Conservation (phyloP, 257 asterid species). For the Misopates orontium region DNA sequence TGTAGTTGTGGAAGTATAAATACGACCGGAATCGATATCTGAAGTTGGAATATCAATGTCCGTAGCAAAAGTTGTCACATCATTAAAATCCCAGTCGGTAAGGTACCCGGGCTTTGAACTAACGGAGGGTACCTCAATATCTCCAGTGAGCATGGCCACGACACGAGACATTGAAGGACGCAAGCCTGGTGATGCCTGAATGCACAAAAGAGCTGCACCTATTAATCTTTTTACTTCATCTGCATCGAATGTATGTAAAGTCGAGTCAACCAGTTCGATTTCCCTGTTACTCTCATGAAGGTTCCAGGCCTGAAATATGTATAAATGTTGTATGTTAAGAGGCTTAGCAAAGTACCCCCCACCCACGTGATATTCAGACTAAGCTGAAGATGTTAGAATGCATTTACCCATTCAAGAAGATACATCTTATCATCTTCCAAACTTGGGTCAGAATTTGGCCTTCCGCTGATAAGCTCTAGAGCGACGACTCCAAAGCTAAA, state of each 20-base stretch:
- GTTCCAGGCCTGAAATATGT: conserved; percentile 17
- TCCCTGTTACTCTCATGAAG: conserved; percentile 4
- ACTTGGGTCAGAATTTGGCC: conserved; percentile 58
- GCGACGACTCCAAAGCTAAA: conserved; percentile 78
- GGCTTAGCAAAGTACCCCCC: no score
- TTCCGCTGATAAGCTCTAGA: conserved; percentile 62
- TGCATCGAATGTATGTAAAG: not conserved
- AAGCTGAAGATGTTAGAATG: no score
- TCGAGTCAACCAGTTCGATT: conserved; percentile 16
- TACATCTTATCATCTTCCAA: conserved; percentile 53
- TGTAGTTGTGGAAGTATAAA: conserved; percentile 23
- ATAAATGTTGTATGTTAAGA: not conserved
- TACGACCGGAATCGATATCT: conserved; percentile 8
- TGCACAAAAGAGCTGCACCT: conserved; percentile 8
- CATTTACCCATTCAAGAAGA: conserved; percentile 86
- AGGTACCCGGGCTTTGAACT: conserved; percentile 19
- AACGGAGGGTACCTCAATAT: conserved; percentile 10
- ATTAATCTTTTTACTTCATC: not conserved
- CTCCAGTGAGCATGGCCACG: conserved; percentile 18
- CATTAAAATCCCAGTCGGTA: conserved; percentile 57
- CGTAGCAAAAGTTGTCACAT: conserved; percentile 36
- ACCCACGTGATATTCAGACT: no score
- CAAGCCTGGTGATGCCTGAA: conserved; percentile 14
- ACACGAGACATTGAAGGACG: conserved; percentile 22
- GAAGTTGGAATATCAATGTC: conserved; percentile 22